Evolutionary conservation across 108 stramenopile species (phyloP).

Genomic region (Thalassiosira profunda): DNA sequence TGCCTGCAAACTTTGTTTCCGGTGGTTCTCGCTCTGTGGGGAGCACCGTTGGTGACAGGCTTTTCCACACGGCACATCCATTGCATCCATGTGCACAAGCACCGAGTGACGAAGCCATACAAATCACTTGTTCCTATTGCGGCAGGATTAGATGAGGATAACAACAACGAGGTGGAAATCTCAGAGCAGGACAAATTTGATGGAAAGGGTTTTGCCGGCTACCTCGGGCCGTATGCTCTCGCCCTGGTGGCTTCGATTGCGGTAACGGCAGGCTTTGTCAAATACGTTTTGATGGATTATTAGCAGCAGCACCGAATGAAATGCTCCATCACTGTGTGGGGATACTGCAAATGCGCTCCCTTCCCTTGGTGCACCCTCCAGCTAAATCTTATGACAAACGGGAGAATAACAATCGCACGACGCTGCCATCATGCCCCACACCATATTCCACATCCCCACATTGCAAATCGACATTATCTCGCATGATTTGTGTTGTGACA

Average conservation of each 20-base stretch:
- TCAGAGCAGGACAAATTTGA: conserved; percentile 44
- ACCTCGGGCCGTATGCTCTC: conserved; percentile 49
- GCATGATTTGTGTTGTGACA: too few relatives aligned
- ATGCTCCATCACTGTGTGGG: neutral
- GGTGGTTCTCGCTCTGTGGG: too few relatives aligned
- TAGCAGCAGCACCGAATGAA: neutral
- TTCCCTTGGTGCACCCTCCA: too few relatives aligned
- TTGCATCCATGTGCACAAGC: too few relatives aligned
- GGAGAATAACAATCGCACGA: neutral
- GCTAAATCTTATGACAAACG: neutral
- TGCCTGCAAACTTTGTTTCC: too few relatives aligned
- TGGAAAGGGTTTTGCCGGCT: conserved; percentile 49
- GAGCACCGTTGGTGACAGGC: too few relatives aligned
- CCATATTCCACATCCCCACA: neutral
- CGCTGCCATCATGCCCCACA: neutral
- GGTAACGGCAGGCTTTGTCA: conserved; percentile 56
- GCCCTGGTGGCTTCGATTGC: conserved; percentile 49
- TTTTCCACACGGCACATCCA: too few relatives aligned
- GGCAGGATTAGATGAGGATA: too few relatives aligned
- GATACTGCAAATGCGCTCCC: too few relatives aligned
- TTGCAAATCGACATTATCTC: neutral
- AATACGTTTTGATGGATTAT: conserved; percentile 62
- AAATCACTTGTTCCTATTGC: too few relatives aligned
- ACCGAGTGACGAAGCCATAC: too few relatives aligned
- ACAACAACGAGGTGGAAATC: too few relatives aligned